Evolutionary conservation across 768 basidiomycete species (phyloP).

Genomic region (Amanita muscaria): DNA sequence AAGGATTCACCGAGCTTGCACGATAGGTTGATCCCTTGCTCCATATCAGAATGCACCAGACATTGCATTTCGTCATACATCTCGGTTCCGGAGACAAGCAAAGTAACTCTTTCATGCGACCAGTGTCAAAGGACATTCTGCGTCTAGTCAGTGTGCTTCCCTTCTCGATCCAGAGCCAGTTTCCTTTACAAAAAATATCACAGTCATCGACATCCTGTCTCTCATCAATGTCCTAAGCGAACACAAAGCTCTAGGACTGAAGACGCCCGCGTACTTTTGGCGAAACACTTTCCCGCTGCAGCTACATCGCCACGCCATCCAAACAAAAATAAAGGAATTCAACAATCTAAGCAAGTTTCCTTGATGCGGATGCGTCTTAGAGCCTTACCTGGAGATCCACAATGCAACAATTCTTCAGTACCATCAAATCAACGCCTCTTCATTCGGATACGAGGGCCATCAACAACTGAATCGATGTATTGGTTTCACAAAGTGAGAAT

Average conservation of each 20-base stretch:
- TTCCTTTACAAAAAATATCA: constrained; percentile 9
- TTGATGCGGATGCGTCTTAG: constrained; percentile 70
- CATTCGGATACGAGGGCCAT: constrained; percentile 33
- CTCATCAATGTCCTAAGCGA: constrained; percentile 44
- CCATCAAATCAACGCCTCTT: constrained; percentile 52
- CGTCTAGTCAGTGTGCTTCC: constrained; percentile 35
- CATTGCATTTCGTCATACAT: constrained; percentile 39
- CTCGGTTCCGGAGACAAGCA: constrained; percentile 13
- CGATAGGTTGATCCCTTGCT: constrained; percentile 33
- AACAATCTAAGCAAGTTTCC: constrained; percentile 48
- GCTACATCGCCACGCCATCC: constrained; percentile 25
- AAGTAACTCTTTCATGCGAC: constrained; percentile 26
- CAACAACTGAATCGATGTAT: constrained; percentile 34
- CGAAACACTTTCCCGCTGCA: constrained; percentile 38
- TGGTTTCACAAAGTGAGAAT: constrained; percentile 66
- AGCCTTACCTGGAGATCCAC: constrained; percentile 55
- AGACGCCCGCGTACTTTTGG: constrained; percentile 43
- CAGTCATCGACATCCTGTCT: constrained; percentile 60
- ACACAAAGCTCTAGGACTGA: constrained; percentile 30
- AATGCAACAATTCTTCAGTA: constrained; percentile 37
- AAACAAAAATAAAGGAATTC: constrained; percentile 44
- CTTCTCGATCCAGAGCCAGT: background rate
- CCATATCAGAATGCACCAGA: constrained; percentile 41
- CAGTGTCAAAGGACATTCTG: constrained; percentile 55
- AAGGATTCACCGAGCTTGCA: background rate